Evolutionary conservation across 768 basidiomycete genomes (phyloP).

Genomic region (Termitomyces heimii): DNA sequence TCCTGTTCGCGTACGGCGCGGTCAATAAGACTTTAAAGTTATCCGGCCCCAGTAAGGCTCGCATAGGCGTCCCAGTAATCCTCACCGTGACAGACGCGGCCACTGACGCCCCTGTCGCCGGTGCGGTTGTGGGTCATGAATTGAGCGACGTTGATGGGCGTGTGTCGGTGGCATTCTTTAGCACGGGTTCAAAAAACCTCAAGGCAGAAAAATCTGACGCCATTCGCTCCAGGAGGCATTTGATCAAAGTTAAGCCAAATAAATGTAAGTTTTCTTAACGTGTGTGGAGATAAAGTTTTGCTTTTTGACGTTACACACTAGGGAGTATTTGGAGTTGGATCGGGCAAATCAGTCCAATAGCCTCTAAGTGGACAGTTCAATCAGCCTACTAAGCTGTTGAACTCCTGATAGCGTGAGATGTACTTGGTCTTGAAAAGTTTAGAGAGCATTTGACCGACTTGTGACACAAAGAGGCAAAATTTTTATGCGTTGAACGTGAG

Average conservation of each 20-base stretch:
- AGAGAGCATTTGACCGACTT: too few species aligned
- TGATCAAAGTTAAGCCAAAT: neutral
- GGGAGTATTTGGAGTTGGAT: neutral
- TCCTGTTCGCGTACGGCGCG: constrained; percentile 1
- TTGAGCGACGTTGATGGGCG: constrained; percentile 21
- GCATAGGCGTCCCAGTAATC: constrained; percentile 18
- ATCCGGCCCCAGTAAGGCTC: neutral
- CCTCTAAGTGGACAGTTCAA: neutral
- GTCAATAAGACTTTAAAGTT: neutral
- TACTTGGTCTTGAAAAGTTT: neutral
- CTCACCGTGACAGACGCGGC: constrained; percentile 33
- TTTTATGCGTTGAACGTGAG: too few species aligned
- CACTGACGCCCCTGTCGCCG: constrained; percentile 24
- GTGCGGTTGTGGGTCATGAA: constrained; percentile 23
- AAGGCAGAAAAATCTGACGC: constrained; percentile 28
- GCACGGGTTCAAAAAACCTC: constrained; percentile 17
- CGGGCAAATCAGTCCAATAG: neutral
- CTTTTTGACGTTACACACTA: neutral
- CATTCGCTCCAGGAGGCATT: constrained; percentile 24
- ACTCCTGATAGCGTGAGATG: neutral
- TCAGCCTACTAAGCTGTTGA: neutral
- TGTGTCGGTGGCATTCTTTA: constrained; percentile 21
- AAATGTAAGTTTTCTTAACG: neutral
- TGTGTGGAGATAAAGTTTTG: neutral
- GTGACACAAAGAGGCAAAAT: too few species aligned